Percentiles rank a stretch among this genome's conserved stretches.
phyloP scores from a whole-genome alignment of 208 protist genomes.

The Crithidia bombi region DNA sequence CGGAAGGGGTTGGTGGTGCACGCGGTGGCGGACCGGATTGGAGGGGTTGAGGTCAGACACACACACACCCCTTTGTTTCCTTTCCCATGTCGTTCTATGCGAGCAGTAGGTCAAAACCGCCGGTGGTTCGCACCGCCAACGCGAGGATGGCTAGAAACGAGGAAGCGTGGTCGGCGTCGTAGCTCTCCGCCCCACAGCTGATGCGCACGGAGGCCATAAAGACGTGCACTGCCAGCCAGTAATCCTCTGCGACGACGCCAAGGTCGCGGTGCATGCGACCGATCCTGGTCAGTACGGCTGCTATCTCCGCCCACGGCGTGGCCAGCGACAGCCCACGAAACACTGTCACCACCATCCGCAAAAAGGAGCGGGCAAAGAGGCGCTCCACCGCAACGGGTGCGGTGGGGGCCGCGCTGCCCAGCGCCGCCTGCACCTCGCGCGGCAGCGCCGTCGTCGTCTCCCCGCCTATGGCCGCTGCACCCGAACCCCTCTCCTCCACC shows the following conservation, averaged over 20 bases:
- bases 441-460: constrained; percentile 6
- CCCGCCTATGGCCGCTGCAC: not conserved
- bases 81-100: not conserved
- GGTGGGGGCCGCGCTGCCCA: constrained; percentile 23
- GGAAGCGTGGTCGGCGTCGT: constrained; percentile 53
- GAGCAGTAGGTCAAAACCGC: constrained; percentile 9
- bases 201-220: constrained; percentile 72
- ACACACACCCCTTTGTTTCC: too few relatives aligned
- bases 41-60: too few relatives aligned
- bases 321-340: constrained; percentile 51
- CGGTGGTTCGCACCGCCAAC: constrained; percentile 61
- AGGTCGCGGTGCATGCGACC: constrained; percentile 57
- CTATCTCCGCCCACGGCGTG: constrained; percentile 62
- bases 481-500: not conserved
- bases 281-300: constrained; percentile 49
- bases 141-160: constrained; percentile 77
- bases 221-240: constrained; percentile 71
- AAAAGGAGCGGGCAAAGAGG: constrained; percentile 74
- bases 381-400: constrained; percentile 63
- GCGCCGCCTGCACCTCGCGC: constrained; percentile 24
- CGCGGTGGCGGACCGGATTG: too few relatives aligned
- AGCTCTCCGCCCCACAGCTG: constrained; percentile 58
- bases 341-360: constrained; percentile 70
- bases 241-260: constrained; percentile 73
- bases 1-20: too few relatives aligned